Evolutionary conservation across 495 filamentous ascomycete genomes (phyloP), one percentile per base, ranked within the genome.

Genomic region (Aspergillus egyptiacus): DNA sequence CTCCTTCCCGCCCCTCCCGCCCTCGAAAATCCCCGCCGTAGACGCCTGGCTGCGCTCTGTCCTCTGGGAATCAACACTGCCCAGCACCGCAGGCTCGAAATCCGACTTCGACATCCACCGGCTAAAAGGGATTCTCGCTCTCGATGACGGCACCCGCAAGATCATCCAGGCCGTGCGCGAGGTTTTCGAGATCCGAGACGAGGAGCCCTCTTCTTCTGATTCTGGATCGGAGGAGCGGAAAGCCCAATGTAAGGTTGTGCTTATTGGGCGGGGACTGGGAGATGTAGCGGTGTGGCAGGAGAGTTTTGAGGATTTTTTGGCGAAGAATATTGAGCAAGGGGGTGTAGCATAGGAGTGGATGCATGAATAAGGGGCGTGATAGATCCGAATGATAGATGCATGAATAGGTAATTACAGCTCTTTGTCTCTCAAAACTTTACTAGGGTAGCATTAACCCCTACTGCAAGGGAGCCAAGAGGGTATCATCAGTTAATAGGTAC

Each of bases 131-230:
- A 81, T 85, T 15, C 48, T 96, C 4, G 63, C 72, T 0, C 61
- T 85, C 6, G 55, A 70, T 0, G 74, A 84, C 52, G 89, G 87
- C 0, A 65, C 66, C 2, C 73, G 74, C 24, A 85, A 84, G 59
- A 80, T 97, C 54, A 76, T 96, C 5, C 93, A 98, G 62, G 93
- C 91, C 14, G 93, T 98, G 3, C 73, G 91, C 25, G 91, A 96
- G 46, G 74, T 96, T 6, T 98, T 96, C 61, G 93, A 97, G 59
- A 86, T 97, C 14, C 73, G 87, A 25, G 89, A 95, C 48, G 70
- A 71, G 28, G 60, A 55, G 10, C 2, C 7, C 8, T 32, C 41
- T 2, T 48, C 18, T 1, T 18, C 38, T 2, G 32, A 55, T 2
- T 48, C 19, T 0, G 27, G 33, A 2, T 23, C 55, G 24, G 62